Conservation (phyloP, 192 early-diverging fungal genomes). For the Rhizophlyctis rosea region DNA sequence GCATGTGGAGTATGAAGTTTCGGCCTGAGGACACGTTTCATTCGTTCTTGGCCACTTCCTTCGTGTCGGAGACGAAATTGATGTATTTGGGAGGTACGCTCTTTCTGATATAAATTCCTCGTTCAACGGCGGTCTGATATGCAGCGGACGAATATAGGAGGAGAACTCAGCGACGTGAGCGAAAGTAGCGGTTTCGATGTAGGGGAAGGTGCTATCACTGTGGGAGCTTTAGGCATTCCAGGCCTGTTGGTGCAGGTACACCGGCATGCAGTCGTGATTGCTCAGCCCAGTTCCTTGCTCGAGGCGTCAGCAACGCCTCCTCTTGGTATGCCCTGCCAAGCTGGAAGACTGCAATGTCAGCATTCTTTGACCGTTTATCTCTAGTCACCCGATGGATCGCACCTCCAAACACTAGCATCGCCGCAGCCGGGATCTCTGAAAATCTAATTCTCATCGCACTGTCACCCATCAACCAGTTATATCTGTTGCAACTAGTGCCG, state of each 20-base stretch:
- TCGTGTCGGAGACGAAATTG: constrained; percentile 25
- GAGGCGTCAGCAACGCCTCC: too few species aligned
- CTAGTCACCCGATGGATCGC: background rate
- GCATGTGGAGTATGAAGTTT: constrained; percentile 26
- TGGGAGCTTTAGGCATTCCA: constrained; percentile 3
- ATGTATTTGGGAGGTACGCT: constrained; percentile 17
- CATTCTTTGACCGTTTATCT: too few species aligned
- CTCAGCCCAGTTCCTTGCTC: too few species aligned
- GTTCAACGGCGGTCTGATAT: too few species aligned
- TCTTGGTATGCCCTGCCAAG: too few species aligned
- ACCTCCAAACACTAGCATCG: background rate
- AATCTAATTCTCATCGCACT: background rate
- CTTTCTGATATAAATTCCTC: too few species aligned
- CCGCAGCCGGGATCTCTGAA: background rate
- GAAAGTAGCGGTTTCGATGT: constrained; percentile 11
- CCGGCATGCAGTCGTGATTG: constrained; percentile 15
- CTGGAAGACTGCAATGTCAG: too few species aligned
- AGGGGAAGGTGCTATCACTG: background rate
- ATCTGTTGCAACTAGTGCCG: background rate
- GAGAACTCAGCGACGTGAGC: constrained; percentile 20
- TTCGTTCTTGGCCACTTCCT: constrained; percentile 21
- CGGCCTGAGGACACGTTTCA: constrained; percentile 12
- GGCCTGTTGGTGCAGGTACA: constrained; percentile 24
- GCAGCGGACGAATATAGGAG: constrained; percentile 9
- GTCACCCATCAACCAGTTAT: background rate